Base-by-base conservation (phyloP, 106 monocot species). In the Acanthochlamys bracteata region DNA sequence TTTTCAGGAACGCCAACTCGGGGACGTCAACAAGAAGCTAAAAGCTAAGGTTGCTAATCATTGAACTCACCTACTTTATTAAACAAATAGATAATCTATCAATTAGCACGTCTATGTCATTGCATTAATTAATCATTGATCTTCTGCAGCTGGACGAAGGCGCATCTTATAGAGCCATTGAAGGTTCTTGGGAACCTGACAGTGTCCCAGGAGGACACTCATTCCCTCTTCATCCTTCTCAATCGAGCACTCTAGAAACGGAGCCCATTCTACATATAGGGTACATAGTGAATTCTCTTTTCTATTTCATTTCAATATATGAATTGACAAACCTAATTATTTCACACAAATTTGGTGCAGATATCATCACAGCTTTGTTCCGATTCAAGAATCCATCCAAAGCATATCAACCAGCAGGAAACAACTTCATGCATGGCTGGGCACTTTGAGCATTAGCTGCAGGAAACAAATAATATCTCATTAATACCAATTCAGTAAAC, bases 231-330 rank as follows among this genome's bases (percentile, higher is more conserved):
- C 75, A 76, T 49, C 74, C 65, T 25, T 63, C 75, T 56, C 78
- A 79, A 14, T 47, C 75, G 25, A 82, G 22, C 39, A 47, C 51
- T 42, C 69, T 79, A 56, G 79, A 86, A 42, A 68, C 65, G 41
- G 78, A 86, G 63, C 81, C 81, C 56, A 82, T 75, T 47, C 66
- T 86, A 33, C 86, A 86, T 11, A 86, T 86, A 10, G 81, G 82
- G 86, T 82, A 82, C 27, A 8, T 33, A 6, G n/a, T n/a, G 33
- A 33, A 33, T 33, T 33, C 33, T 33, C 33, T 33, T 33, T 33
- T 33, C 33, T 33, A 33, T 33, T 33, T 33, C 33, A 33, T 1
- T 6, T 33, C 4, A 33, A 33, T 33, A 33, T 1, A 33, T 6
- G 33, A 33, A 33, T 33, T 33, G 33, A 33, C 1, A 33, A 33